phyloP scores from a whole-genome alignment of 1,284 basidiomycete genomes.

The Ganoderma lucidum region DNA sequence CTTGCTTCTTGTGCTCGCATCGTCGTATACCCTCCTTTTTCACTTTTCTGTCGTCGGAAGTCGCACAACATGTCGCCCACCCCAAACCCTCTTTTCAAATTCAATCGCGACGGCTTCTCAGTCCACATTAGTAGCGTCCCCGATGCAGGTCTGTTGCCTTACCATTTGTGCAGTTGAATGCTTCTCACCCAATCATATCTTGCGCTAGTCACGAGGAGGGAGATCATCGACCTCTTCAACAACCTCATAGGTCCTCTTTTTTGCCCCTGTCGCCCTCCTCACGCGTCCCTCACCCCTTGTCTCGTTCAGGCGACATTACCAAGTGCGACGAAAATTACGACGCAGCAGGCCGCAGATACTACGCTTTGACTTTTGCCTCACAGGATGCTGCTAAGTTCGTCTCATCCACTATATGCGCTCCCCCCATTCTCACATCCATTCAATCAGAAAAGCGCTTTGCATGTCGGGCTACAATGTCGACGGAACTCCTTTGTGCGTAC shows the following conservation, averaged over 20 bases:
- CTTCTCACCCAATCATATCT: constrained; percentile 8
- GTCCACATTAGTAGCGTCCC: constrained; percentile 55
- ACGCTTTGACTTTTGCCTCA: constrained; percentile 60
- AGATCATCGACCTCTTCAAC: constrained; percentile 64
- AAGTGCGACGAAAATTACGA: constrained; percentile 50
- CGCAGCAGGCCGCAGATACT: constrained; percentile 44
- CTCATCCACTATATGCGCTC: constrained; percentile 16
- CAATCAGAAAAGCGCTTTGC: constrained; percentile 64
- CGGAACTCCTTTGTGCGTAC: constrained; percentile 62
- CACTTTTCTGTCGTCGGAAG: constrained; percentile 16
- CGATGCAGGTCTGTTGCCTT: constrained; percentile 44
- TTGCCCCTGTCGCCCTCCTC: background rate
- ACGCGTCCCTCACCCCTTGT: constrained; percentile 10
- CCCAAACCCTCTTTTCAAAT: constrained; percentile 44
- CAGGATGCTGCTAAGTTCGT: constrained; percentile 57
- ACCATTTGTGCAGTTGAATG: background rate
- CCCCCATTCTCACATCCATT: constrained; percentile 10
- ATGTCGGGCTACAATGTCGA: constrained; percentile 72
- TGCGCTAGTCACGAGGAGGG: constrained; percentile 50
- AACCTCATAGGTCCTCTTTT: constrained; percentile 57
- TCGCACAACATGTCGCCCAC: constrained; percentile 32
- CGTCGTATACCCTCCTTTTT: constrained; percentile 21
- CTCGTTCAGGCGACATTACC: constrained; percentile 53
- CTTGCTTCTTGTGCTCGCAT: constrained; percentile 33
- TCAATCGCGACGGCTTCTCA: constrained; percentile 46